Evolutionary conservation across 805 yeast genomes (phyloP).

Genomic region (Metschnikowia henanensis): DNA sequence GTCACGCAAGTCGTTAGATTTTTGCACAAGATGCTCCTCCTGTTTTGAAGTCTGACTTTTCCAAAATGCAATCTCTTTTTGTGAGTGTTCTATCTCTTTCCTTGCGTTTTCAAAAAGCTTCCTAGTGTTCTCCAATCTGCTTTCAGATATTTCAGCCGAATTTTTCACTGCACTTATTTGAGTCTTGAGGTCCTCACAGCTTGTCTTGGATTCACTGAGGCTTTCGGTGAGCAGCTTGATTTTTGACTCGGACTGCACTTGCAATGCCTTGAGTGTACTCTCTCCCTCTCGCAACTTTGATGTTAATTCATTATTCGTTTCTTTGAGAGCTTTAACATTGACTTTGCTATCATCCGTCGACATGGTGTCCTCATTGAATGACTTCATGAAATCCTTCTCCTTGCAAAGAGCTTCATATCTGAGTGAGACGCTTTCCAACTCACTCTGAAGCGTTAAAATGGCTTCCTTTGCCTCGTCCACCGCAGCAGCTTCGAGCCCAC

Average conservation of each 20-base stretch:
- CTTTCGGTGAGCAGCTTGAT: constrained; percentile 46
- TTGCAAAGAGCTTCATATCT: constrained; percentile 54
- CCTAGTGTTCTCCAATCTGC: constrained; percentile 50
- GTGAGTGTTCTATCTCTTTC: constrained; percentile 29
- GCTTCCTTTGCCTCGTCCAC: constrained; percentile 69
- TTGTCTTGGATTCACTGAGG: constrained; percentile 25
- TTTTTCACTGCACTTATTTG: constrained; percentile 56
- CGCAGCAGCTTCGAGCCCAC: constrained; percentile 46
- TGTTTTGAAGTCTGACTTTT: constrained; percentile 41
- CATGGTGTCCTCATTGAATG: constrained; percentile 3
- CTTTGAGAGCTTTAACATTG: constrained; percentile 27
- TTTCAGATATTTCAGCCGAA: constrained; percentile 48
- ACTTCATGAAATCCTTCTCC: constrained; percentile 70
- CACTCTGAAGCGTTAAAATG: constrained; percentile 59
- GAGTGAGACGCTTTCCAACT: constrained; percentile 50
- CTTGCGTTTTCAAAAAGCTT: constrained; percentile 28
- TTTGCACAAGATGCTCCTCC: constrained; percentile 31
- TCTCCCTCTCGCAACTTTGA: constrained; percentile 39
- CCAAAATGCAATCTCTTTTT: constrained; percentile 38
- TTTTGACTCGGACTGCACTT: constrained; percentile 43
- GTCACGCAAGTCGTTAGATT: constrained; percentile 53
- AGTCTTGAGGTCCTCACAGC: constrained; percentile 45
- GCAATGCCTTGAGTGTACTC: constrained; percentile 28
- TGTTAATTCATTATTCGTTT: constrained; percentile 30
- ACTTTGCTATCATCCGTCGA: constrained; percentile 11